Evolutionary conservation across 257 asterid species (phyloP), one percentile per base, ranked within the genome.

Genomic region (Forsythia viridissima): DNA sequence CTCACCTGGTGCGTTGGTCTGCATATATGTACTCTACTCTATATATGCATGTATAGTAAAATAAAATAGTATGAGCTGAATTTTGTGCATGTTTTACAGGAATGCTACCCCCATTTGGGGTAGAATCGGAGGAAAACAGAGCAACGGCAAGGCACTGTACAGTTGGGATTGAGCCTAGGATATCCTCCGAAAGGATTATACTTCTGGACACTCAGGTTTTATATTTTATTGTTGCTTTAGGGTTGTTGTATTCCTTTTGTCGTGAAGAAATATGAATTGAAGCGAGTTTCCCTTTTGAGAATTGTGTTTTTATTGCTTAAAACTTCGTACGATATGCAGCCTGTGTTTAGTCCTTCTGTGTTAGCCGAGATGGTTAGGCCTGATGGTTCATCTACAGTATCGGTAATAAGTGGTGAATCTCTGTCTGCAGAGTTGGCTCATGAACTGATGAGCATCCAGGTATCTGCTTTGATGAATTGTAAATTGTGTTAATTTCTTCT

Each of bases 381-480:
- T 18, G 99, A 95, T 73, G 98, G 97, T 55, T 93, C 92, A 75
- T 95, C 97, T 59, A 91, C 97, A 4, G 59, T 95, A 76, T 81
- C 99, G 15, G 94, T 95, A 18, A 77, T 93, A 71, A 84, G 79
- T 78, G 97, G 97, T 51, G 99, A 93, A 84, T 80, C 93, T 42
- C 85, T 95, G 66, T 89, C 98, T 20, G 99, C 99, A 46, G 99
- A 95, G 86, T 82, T 93, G 77, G 97, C 97, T 82, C 92, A 95
- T 41, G 99, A 95, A 86, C 77, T 95, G 87, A 93, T 95, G 97
- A 88, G 91, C 82, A 89, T 95, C 85, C 98, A 90, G 98, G 98
- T 93, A 93, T 65, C 81, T 76, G 76, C 80, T 82, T 77, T 59
- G 8, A 75, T 36, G 30, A 39, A 40, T 72, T 66, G 48, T 68